Percentiles rank a stretch among this genome's conserved stretches.
Conservation (phyloP, 2,329 filamentous ascomycete genomes). For the Hortaea werneckii region DNA sequence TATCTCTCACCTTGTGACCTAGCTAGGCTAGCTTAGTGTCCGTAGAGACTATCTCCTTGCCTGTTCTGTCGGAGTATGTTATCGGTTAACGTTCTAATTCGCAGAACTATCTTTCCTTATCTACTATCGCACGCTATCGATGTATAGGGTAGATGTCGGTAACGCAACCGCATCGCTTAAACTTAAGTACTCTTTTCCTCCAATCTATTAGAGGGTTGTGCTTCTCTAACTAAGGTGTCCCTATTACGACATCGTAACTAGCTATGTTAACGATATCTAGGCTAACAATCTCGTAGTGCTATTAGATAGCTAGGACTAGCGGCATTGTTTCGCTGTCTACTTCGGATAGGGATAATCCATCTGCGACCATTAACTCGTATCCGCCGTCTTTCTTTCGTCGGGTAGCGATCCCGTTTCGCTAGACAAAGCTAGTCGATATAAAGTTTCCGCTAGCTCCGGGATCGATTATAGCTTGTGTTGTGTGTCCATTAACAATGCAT, state of each 20-base stretch:
- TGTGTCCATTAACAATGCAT: conserved; percentile 4
- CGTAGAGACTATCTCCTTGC: neutral
- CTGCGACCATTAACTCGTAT: conserved; percentile 7
- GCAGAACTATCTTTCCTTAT: conserved; percentile 8
- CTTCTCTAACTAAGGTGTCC: conserved; percentile 8
- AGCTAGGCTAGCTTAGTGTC: neutral
- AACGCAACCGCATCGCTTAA: conserved; percentile 5
- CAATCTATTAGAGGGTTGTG: conserved; percentile 7
- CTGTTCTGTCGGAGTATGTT: neutral
- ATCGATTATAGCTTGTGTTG: conserved; percentile 6
- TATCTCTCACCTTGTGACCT: conserved; percentile 2
- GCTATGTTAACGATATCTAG: conserved; percentile 9
- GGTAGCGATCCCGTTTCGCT: conserved; percentile 5
- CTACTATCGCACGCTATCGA: conserved; percentile 3
- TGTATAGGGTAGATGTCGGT: conserved; percentile 2
- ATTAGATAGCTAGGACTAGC: conserved; percentile 4
- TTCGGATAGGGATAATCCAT: conserved; percentile 6
- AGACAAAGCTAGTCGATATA: conserved; percentile 3
- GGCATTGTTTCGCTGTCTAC: conserved; percentile 7
- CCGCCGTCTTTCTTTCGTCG: conserved; percentile 4
- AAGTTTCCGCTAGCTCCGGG: conserved; percentile 7
- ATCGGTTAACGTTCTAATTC: neutral
- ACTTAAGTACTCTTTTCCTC: conserved; percentile 9
- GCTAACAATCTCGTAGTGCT: conserved; percentile 7
- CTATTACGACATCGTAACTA: conserved; percentile 7